Conservation (phyloP, 306 rosid species). For the Cicer cuneatum region DNA sequence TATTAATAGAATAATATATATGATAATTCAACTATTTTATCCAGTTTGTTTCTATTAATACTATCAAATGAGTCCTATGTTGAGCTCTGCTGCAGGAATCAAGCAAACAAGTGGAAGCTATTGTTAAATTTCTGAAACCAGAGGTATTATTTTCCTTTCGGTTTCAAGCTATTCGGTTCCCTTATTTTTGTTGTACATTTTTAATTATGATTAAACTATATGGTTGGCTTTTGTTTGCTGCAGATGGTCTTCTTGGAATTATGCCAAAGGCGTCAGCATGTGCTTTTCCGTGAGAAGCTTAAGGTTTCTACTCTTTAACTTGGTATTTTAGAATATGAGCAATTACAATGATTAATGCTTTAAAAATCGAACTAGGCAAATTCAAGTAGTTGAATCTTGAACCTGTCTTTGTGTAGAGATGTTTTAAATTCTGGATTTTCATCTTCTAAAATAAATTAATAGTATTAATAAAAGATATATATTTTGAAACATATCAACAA, state of each 20-base stretch:
- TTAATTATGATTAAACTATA: slow-evolving; percentile 17
- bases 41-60: no score
- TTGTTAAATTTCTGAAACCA: slow-evolving; percentile 79
- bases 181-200: slow-evolving; percentile 12
- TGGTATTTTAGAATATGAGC: background rate
- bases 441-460: no score
- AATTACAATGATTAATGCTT: no score
- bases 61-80: background rate
- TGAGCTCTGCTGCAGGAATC: slow-evolving; percentile 68
- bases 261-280: slow-evolving; percentile 71
- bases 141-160: slow-evolving; percentile 58
- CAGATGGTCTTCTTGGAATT: slow-evolving; percentile 93
- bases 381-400: background rate
- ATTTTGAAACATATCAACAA: no score
- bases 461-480: no score
- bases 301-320: slow-evolving; percentile 56
- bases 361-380: no score
- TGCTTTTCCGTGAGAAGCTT: slow-evolving; percentile 71
- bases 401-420: no score
- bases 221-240: slow-evolving; percentile 44
- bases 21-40: no score
- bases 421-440: no score
- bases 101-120: slow-evolving; percentile 78
- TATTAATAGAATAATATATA: no score
- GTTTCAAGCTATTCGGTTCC: background rate